Evolutionary conservation across 2,329 filamentous ascomycete genomes (phyloP), one percentile per base, ranked within the genome.

Genomic region (Penicillium fuscoglaucum): DNA sequence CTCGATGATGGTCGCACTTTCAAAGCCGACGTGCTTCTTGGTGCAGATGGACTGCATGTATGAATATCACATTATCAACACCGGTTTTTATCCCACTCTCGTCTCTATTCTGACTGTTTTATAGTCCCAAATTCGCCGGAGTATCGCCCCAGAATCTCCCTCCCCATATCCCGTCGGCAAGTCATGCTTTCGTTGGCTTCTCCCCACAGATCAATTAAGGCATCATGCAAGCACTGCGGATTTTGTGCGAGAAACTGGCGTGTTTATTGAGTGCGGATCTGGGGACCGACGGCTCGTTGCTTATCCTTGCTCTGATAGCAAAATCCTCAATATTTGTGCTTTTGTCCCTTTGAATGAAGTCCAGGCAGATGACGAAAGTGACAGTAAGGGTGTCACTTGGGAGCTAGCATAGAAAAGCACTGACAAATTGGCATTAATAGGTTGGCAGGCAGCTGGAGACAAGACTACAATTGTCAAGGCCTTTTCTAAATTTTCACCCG

Each of bases 301-400:
- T 24, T 81, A 80, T 61, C 81, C 78, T 0, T 81, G 79, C 19
- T 72, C 72, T 0, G 70, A 79, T 55, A 78, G 79, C 57, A 73
- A 72, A 7, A 53, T 80, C 24, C 66, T 81, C 52, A 82, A 82
- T 57, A 77, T 70, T 73, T 81, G 5, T 76, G 77, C 54, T 73
- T 84, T 51, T 77, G 81, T 65, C 76, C 82, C 8, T 71, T 80
- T 43, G 31, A 74, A 70, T 1, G 73, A 77, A 17, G 70, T 72
- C 1, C 44, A 53, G 2, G 10, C n/a, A 28, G 47, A 50, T 7
- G 48, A 53, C 28, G 3, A 28, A 44, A 78, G 77, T 57, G 59
- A 66, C 31, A 50, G 63, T 66, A 57, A 50, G 55, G 6, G 28
- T 3, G 28, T 7, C 9, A 4, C 2, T 8, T 17, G 15, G 2